Evolutionary conservation across 1,139 yeast genomes (phyloP), one percentile per base, ranked within the genome.

Genomic region (Candida neerlandica): DNA sequence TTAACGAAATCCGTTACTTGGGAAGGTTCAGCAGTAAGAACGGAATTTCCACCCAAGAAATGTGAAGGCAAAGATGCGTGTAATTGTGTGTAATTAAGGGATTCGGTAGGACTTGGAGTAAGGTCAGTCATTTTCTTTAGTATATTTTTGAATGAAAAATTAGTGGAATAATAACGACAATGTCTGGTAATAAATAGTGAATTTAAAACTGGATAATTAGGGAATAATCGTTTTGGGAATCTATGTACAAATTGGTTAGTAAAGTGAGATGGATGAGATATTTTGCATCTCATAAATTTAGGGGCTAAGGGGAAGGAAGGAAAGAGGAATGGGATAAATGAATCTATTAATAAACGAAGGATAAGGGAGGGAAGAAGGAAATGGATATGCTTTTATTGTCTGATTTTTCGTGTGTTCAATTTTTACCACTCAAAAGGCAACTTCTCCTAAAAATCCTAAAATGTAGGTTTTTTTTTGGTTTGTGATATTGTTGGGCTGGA

Each of bases 1-100:
- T 78, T 81, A 53, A 95, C 98, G 66, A 91, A 95, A 63, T 89
- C 95, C 58, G 87, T 86, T 48, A 95, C 83, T 49, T 85, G 79
- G 34, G 85, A 74, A 19, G 86, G 80, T 59, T 89, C 92, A 33
- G 97, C 96, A 16, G 64, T 73, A 35, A 80, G 84, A 44, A 90
- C 75, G 37, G 94, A 78, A 66, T 91, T 89, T 51, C 85, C 78
- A 45, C 99, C 99, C 54, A 81, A 70, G 70, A 91, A 94, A 68
- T 90, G 88, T 35, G 79, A 55, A 26, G 96, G 85, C 60, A 92
- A 75, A 7, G 63, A 54, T 44, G 62, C 53, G 56, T 77, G 81
- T 48, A 71, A 60, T 18, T 50, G 43, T 44, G 65, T 47, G 56
- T 69, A 73, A 55, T 73, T 73, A 37, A 48, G 48, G 26, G 55